Percentiles rank a stretch among this genome's conserved stretches.
These are phyloP conservation scores for Leptographium procerum DNA, from an alignment of 2,329 filamentous ascomycete genomes.

Conservation along the genomic window DNA sequence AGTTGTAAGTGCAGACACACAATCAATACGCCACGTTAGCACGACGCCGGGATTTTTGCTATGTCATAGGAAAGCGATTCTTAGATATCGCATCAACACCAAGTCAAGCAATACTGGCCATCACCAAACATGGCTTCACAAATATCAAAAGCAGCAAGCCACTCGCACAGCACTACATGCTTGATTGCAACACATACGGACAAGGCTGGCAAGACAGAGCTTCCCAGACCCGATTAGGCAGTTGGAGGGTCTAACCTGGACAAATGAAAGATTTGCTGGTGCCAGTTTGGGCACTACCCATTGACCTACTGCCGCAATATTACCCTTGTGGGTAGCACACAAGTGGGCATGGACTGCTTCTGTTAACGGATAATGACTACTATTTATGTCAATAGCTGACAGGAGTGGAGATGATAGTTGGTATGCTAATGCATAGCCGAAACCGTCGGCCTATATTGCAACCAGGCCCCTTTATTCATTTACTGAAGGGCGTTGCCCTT, in stretches of 20 bases:
- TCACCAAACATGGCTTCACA: too few species aligned
- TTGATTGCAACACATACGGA: too few species aligned
- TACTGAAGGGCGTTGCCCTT: not conserved
- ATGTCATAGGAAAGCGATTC: too few species aligned
- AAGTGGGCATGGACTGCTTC: not conserved
- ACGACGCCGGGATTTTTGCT: too few species aligned
- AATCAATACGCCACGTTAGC: too few species aligned
- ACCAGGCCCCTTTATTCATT: not conserved
- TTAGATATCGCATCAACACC: too few species aligned
- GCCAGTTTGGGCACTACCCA: not conserved
- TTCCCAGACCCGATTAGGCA: not conserved
- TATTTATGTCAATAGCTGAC: not conserved
- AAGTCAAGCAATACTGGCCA: too few species aligned
- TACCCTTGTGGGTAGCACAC: not conserved
- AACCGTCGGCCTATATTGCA: not conserved
- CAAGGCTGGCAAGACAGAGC: not conserved
- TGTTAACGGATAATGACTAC: not conserved
- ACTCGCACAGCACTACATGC: too few species aligned
- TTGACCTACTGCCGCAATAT: not conserved
- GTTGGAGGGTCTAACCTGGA: not conserved
- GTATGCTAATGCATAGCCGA: not conserved
- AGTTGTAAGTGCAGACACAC: too few species aligned
- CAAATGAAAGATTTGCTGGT: not conserved
- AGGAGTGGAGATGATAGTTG: not conserved
- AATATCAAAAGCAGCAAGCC: too few species aligned